Base-by-base conservation (phyloP, 2,329 filamentous ascomycete species). In the Colletotrichum plurivorum region DNA sequence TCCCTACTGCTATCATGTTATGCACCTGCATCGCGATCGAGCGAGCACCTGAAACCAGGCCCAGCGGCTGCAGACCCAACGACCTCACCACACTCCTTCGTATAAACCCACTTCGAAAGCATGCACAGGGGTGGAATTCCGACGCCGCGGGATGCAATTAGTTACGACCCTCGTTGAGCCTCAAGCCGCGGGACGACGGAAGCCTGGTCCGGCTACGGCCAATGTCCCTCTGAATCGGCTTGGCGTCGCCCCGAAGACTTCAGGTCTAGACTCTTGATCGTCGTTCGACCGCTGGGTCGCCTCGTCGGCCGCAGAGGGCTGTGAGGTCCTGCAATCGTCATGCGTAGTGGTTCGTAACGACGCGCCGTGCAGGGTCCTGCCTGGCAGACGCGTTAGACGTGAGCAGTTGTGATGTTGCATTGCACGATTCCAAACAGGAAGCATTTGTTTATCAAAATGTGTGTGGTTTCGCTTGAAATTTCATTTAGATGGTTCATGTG, bases 401-500 rank as follows among this genome's bases (percentile, higher is more conserved):
- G 31, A 12, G 43, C 48, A 20, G 5, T 27, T 27, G 49, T 66
- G 41, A 55, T 51, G 54, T 69, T 61, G 65, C 54, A 59, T 51
- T 45, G n/a, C 53, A 49, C 54, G 13, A 65, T 7, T 68, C 45
- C 15, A 36, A 39, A 39, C 41, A 45, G 20, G n/a, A 20, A 49
- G 36, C 13, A n/a, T n/a, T n/a, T 16, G 5, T 20, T 31, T 65
- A 16, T 25, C 45, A 58, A 18, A 60, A 49, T 18, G 46, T 46
- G 45, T 51, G 39, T 46, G 56, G 25, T 56, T 67, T 56, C 55
- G 55, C 61, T 56, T 61, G 55, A 61, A 69, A 69, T 56, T 67
- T 48, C 63, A 65, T 51, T 55, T 67, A 69, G 64, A 67, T 67
- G 67, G 16, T 70, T 69, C 67, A 63, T 49, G 46, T 63, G 63